These are phyloP conservation scores for Debaryomyces hansenii DNA, from an alignment of 805 yeast genomes.

Conservation along the genomic window DNA sequence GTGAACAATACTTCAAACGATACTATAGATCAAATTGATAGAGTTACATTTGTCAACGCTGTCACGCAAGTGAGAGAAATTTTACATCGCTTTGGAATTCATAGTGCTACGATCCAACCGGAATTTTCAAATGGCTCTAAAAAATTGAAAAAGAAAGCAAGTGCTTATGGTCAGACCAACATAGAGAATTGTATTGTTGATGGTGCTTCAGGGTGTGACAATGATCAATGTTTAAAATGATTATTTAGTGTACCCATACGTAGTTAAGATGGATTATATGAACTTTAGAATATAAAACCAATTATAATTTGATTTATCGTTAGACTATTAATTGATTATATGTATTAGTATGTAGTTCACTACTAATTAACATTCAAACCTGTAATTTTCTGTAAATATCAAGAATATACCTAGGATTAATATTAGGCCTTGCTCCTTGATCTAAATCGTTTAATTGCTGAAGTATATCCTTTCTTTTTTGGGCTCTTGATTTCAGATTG, in stretches of 20 bases:
- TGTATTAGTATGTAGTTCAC: too few species aligned
- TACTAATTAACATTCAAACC: too few species aligned
- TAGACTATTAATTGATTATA: too few species aligned
- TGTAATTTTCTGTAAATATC: too few species aligned
- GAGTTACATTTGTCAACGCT: conserved; percentile 53
- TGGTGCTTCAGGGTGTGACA: conserved; percentile 31
- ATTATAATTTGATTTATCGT: too few species aligned
- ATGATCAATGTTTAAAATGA: conserved; percentile 19
- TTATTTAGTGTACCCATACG: too few species aligned
- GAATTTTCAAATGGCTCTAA: conserved; percentile 53
- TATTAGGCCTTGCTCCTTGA: too few species aligned
- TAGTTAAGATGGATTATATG: too few species aligned
- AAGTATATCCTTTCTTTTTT: not conserved
- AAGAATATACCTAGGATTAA: too few species aligned
- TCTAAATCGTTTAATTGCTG: not conserved
- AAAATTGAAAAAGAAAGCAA: conserved; percentile 7
- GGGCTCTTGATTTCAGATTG: not conserved
- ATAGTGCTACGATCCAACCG: conserved; percentile 95
- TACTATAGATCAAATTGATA: conserved; percentile 19
- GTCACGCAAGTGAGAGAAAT: conserved; percentile 77
- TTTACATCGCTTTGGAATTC: conserved; percentile 81
- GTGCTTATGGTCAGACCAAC: conserved; percentile 32
- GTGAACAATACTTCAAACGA: conserved; percentile 4
- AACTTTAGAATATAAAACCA: too few species aligned
- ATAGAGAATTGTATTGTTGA: conserved; percentile 29